phyloP scores from a whole-genome alignment of 148 eudicot genomes.

The Drosera capensis region DNA sequence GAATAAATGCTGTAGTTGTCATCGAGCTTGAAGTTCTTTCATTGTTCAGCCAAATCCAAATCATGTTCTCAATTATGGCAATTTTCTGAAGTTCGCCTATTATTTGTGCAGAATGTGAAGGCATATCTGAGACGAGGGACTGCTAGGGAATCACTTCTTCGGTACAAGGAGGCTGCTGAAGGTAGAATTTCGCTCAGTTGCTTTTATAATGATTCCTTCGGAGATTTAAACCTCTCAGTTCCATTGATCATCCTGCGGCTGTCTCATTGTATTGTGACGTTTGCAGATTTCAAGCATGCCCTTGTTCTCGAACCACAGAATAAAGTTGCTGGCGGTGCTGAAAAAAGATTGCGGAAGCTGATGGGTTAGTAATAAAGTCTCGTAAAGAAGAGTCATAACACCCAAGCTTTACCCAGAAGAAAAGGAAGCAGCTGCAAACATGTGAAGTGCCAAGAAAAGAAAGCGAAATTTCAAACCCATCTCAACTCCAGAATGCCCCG shows the following conservation, averaged over 20 bases:
- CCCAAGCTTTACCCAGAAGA: no score
- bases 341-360: conserved; percentile 58
- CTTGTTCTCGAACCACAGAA: conserved; percentile 86
- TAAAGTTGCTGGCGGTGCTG: conserved; percentile 47
- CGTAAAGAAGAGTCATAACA: no score
- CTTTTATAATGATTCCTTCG: background rate
- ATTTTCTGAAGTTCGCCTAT: background rate
- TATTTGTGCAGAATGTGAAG: conserved; percentile 65
- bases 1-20: no score
- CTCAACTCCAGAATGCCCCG: no score
- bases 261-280: background rate
- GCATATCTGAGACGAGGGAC: conserved; percentile 86
- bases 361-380: no score
- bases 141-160: conserved; percentile 67
- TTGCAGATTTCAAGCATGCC: conserved; percentile 85
- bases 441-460: no score
- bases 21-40: background rate
- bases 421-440: no score
- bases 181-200: conserved; percentile 24
- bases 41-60: background rate
- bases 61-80: no score
- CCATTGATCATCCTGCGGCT: background rate
- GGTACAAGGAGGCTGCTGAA: conserved; percentile 61
- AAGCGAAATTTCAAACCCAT: no score
- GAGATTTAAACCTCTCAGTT: background rate